Base-by-base conservation (phyloP, 2,329 filamentous ascomycete genomes). In the Pseudocercospora ulei region DNA sequence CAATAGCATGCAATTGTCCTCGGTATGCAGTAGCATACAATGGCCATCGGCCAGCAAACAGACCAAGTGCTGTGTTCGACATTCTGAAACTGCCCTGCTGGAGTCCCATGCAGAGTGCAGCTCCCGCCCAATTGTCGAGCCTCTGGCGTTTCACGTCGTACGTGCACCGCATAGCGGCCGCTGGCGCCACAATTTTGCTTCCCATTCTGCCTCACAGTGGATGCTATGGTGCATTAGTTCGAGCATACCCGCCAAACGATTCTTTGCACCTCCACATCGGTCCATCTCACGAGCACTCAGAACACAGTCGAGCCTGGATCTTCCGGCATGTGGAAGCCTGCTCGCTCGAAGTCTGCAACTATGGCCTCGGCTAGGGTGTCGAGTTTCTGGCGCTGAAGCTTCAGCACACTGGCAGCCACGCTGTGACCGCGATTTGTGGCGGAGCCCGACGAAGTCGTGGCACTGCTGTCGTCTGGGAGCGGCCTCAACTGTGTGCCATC, bases 321-420 rank as follows among this genome's bases (percentile, higher is more conserved):
- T 29, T 63, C 63, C 8, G 67, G 67, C 66, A 69, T 69, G 27
- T 64, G 53, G 46, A 70, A 70, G 5, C 63, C 64, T 24, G 61
- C 64, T 14, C 56, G 53, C 28, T 65, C 57, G 35, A 70, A 67
- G 27, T 69, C 65, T 7, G 50, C 49, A 27, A 62, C 50, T 6
- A 69, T 62, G 24, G 62, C 65, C 16, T 60, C 57, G 1, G 65
- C 61, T 52, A 70, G 56, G 3, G 62, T 62, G 36, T 70, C 66
- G 14, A 69, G 44, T 53, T 68, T 68, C 52, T 62, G 66, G 7
- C 67, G 61, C 42, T 71, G 68, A 13, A 70, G 58, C 23, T 65
- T 63, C n/a, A 71, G 56, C 2, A 62, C 59, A 12, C 65, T 64
- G 6, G 56, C 46, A 6, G 50, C 44, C 17, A 48, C 50, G 35